Conservation (phyloP, 2,329 filamentous ascomycete species). For the Fusarium sp. region DNA sequence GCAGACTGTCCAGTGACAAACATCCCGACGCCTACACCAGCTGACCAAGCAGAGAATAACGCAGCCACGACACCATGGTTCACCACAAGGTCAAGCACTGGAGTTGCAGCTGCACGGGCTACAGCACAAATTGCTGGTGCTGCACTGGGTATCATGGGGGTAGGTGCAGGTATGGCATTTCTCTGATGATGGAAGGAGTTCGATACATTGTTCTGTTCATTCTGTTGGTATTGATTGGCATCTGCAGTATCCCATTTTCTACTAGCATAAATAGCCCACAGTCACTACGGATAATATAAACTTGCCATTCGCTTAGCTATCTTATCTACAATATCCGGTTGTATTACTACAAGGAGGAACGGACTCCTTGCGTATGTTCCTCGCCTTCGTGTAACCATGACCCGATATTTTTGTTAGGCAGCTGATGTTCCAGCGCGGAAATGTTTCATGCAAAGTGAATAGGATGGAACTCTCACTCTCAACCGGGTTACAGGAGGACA, state of each 20-base stretch:
- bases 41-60: conserved; percentile 23
- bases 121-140: conserved; percentile 46
- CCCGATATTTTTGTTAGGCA: background rate
- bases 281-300: conserved; percentile 4
- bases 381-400: background rate
- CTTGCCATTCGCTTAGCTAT: background rate
- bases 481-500: background rate
- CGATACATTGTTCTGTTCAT: background rate
- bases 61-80: conserved; percentile 39
- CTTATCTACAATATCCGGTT: background rate
- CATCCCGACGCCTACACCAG: conserved; percentile 19
- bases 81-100: conserved; percentile 41
- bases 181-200: conserved; percentile 20
- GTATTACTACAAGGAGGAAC: background rate
- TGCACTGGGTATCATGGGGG: conserved; percentile 47
- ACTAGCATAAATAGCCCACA: conserved; percentile 18
- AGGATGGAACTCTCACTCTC: background rate
- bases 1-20: conserved; percentile 46
- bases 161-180: conserved; percentile 47
- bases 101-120: conserved; percentile 34
- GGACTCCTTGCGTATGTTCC: background rate
- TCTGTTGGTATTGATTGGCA: conserved; percentile 8
- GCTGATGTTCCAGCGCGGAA: background rate
- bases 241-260: conserved; percentile 3
- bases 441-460: background rate